Conservation (phyloP, 306 rosid species). For the Cucurbita maxima region DNA sequence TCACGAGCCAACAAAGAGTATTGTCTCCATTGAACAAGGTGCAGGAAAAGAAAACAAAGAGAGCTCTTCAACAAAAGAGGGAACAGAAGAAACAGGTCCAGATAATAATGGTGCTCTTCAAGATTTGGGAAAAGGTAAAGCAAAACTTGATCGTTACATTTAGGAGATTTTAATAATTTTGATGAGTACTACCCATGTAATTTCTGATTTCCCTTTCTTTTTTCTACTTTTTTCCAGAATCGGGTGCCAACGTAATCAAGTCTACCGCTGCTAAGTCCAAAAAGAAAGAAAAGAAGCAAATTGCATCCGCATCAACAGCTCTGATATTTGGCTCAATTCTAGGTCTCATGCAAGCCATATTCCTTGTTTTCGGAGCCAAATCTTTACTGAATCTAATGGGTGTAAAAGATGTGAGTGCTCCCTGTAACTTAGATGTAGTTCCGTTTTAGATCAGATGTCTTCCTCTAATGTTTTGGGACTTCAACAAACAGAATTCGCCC, state of each 20-base stretch:
- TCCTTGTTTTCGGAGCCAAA: conserved; percentile 54
- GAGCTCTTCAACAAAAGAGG: background rate
- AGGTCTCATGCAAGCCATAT: conserved; percentile 66
- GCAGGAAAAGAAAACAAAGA: conserved; percentile 1
- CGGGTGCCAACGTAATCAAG: conserved; percentile 12
- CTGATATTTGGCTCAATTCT: conserved; percentile 64
- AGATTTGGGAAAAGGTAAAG: conserved; percentile 3
- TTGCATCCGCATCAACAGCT: conserved; percentile 95
- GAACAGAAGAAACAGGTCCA: conserved; percentile 4
- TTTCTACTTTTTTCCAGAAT: conserved; percentile 18
- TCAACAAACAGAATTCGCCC: conserved; percentile 45
- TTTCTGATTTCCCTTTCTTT: background rate
- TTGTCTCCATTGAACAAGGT: conserved; percentile 5
- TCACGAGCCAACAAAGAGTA: conserved; percentile 1
- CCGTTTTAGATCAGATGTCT: background rate
- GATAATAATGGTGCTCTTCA: conserved; percentile 18
- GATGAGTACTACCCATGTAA: background rate
- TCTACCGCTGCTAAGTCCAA: conserved; percentile 16
- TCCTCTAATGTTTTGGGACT: background rate
- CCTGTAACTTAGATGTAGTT: background rate
- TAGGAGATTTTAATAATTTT: background rate
- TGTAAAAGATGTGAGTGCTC: conserved; percentile 49
- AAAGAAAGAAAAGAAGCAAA: conserved; percentile 31
- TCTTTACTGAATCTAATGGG: conserved; percentile 75
- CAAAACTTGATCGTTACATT: background rate